Evolutionary conservation across 2,329 filamentous ascomycete species (phyloP), one percentile per base, ranked within the genome.

Genomic region (Periglandula ipomoeae): DNA sequence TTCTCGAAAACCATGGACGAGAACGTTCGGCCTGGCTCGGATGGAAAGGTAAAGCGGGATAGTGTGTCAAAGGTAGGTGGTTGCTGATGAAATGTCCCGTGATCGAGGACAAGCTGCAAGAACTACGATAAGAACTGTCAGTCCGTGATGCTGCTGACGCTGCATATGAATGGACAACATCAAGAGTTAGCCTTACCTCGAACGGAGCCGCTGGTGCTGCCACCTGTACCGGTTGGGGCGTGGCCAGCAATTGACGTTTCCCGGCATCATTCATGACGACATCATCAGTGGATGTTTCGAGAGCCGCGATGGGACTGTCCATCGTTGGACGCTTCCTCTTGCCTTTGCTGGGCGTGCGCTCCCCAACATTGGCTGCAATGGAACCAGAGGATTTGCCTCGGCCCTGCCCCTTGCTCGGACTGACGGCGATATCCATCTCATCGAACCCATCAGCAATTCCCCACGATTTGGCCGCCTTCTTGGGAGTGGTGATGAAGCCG

Each of bases 391-490:
- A 52, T 62, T 71, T 55, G 54, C 55, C 66, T 54, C 59, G 61
- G 46, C 69, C 65, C 46, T 72, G 68, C 1, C 69, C 70, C 56
- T 77, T 79, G 58, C 65, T 74, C 1, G 78, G 78, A 49, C 78
- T 81, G 5, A 64, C 61, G 7, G 71, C 69, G 48, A 79, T 70
- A 52, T 81, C 78, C 53, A 79, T 70, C 51, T 87, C 81, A 51
- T 90, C 85, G 57, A 93, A 93, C 0, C 87, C 87, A 64, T 93
- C 87, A 1, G 84, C 76, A 44, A 85, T 69, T 1, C 75, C 72
- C 65, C 78, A 78, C 1, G 70, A 65, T 61, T 76, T 81, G 24
- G 72, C 65, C 1, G 67, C 60, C 61, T 79, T 83, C 58, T 75
- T 86, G 2, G 83, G 82, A 0, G 85, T 87, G 1, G 70, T 74